Conservation (phyloP, 352 stramenopile genomes). For the Blastocystis sp. region DNA sequence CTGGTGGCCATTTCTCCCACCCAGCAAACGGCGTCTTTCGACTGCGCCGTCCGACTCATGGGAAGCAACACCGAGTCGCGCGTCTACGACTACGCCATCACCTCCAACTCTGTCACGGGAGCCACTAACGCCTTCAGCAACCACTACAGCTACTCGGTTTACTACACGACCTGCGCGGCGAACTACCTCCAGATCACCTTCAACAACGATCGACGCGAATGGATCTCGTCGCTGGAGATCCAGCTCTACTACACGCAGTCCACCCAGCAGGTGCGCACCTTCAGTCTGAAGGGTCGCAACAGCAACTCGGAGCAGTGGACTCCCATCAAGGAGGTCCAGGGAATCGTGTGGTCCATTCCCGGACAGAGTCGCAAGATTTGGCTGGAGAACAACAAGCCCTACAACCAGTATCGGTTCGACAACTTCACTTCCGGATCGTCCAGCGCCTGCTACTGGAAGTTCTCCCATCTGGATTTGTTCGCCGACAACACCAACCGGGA, state of each 20-base stretch:
- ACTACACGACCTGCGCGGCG: not conserved
- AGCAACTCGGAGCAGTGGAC: not conserved
- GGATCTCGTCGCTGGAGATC: not conserved
- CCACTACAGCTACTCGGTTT: not conserved
- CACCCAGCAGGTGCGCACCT: not conserved
- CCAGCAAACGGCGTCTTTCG: not conserved
- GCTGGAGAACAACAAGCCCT: not conserved
- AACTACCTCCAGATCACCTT: not conserved
- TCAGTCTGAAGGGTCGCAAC: not conserved
- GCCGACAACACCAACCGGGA: not conserved
- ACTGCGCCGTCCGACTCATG: conserved; percentile 34
- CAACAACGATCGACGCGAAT: conserved; percentile 31
- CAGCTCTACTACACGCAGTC: not conserved
- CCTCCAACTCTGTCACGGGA: not conserved
- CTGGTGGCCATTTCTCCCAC: not conserved
- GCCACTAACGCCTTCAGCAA: not conserved
- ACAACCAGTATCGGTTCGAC: conserved; percentile 30
- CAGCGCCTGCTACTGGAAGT: not conserved
- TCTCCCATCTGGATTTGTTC: not conserved
- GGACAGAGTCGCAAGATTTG: not conserved
- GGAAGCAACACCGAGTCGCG: not conserved
- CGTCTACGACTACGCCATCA: not conserved
- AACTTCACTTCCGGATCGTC: not conserved
- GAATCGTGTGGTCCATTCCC: not conserved
- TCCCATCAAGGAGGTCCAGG: not conserved